Base-by-base conservation (phyloP, 768 basidiomycete genomes). In the Kwoniella sp. region DNA sequence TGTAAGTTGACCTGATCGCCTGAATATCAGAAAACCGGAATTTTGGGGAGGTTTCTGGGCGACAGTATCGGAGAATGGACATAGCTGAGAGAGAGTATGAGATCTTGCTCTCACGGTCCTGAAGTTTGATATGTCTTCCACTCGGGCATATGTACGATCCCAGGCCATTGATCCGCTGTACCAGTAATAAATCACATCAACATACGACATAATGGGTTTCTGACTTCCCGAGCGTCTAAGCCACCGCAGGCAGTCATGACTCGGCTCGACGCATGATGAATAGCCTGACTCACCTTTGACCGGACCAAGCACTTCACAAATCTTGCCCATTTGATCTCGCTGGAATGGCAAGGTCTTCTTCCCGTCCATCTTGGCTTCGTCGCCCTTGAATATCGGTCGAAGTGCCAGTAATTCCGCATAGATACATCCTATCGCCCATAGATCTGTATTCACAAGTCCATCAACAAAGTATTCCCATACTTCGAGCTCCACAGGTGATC, bases 371-470 rank as follows among this genome's bases (percentile, higher is more conserved):
- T 99, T 98, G 1, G 96, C 96, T 81, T 98, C 96, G 79, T 99
- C 96, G 12, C 95, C 96, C 78, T 99, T 99, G 84, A 98, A 98
- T 68, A 99, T 98, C 1, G 96, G 96, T 24, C 95, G 83, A 50
- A 98, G 81, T 65, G 91, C 92, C 1, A 96, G 88, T 21, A 99
- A 82, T 80, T 99, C 96, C 0, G 94, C 96, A 81, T 95, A 89
- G 48, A 99, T 97, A 77, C 96, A 99, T 0, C 94, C 96, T 5
- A 98, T 88, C 25, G 96, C 94, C 96, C 96, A 99, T 58, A 92
- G 88, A 77, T 99, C 93, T 80, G 25, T 12, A 13, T n/a, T 48
- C 1, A 10, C 40, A 10, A 44, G 17, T 3, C 40, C 40, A 19
- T 33, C 33, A 33, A 13, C n/a, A 33, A 4, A 17, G n/a, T n/a